phyloP scores from a whole-genome alignment of 441 rosid species.

The Cnidoscolus chayamansa region DNA sequence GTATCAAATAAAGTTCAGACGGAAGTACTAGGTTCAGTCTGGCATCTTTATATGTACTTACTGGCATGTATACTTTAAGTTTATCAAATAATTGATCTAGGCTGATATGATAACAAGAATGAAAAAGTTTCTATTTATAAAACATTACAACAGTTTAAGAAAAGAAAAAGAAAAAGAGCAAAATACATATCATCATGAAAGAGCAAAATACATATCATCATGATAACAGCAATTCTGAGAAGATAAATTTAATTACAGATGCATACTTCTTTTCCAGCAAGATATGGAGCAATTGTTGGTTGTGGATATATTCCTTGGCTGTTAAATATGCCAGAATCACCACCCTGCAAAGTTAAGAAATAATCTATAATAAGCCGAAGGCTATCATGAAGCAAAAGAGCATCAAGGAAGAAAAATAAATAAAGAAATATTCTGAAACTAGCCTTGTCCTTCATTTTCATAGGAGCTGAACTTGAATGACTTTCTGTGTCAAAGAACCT shows the following conservation, averaged over 20 bases:
- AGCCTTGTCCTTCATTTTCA: conserved; percentile 63
- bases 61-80: background rate
- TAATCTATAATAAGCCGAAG: conserved; percentile 8
- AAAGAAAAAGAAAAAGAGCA: background rate
- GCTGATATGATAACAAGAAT: background rate
- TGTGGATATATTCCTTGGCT: conserved; percentile 81
- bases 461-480: conserved; percentile 46
- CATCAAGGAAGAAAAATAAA: background rate
- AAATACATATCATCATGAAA: background rate
- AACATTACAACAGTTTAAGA: background rate
- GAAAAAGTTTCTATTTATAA: background rate
- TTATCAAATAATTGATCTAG: background rate
- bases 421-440: conserved; percentile 29
- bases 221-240: background rate
- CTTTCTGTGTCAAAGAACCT: conserved; percentile 45
- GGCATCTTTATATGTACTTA: background rate
- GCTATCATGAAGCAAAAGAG: conserved; percentile 10
- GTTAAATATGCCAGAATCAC: conserved; percentile 60
- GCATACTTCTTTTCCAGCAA: conserved; percentile 63
- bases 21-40: background rate
- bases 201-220: background rate
- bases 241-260: conserved; percentile 1
- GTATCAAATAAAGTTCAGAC: background rate
- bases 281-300: conserved; percentile 47
- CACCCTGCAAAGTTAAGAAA: conserved; percentile 37